phyloP scores from a whole-genome alignment of 1,139 yeast species.

The Saccharomycopsis crataegensis region DNA sequence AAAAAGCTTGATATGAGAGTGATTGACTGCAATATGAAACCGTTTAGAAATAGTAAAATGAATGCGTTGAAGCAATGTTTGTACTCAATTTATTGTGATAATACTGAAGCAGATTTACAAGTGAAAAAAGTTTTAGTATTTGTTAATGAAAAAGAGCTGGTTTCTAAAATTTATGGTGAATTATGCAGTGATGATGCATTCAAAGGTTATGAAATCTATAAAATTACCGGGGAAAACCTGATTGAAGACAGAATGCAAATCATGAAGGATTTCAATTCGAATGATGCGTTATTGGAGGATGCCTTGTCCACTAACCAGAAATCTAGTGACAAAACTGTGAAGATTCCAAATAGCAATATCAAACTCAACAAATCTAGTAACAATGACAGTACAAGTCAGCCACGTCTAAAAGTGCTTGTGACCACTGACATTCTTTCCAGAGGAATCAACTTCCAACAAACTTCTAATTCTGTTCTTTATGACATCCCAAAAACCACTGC shows the following conservation, averaged over 20 bases:
- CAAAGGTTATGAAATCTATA: conserved; percentile 53
- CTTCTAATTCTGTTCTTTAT: conserved; percentile 73
- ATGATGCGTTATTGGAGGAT: neutral
- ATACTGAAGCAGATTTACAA: conserved; percentile 67
- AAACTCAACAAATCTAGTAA: neutral
- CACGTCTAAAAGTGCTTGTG: conserved; percentile 51
- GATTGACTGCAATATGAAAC: conserved; percentile 66
- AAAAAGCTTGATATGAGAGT: conserved; percentile 62
- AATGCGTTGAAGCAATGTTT: conserved; percentile 84
- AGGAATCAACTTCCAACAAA: conserved; percentile 79
- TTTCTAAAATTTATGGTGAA: conserved; percentile 31
- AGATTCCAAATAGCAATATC: conserved; percentile 14
- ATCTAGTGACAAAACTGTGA: neutral
- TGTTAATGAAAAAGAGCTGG: conserved; percentile 69
- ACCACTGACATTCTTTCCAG: conserved; percentile 91
- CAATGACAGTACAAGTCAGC: neutral
- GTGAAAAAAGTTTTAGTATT: conserved; percentile 75
- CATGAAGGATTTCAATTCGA: conserved; percentile 49
- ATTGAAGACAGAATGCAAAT: conserved; percentile 49
- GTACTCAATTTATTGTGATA: conserved; percentile 79
- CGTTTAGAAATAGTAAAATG: conserved; percentile 75
- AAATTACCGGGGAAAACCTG: conserved; percentile 58
- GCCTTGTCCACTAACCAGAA: neutral
- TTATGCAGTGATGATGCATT: conserved; percentile 46
- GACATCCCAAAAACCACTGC: conserved; percentile 82